A percentile compares a stretch with the other conserved stretches of the same genome.
Evolutionary conservation across 164 flowering plant genomes (phyloP).

Genomic region (Vitis riparia): DNA sequence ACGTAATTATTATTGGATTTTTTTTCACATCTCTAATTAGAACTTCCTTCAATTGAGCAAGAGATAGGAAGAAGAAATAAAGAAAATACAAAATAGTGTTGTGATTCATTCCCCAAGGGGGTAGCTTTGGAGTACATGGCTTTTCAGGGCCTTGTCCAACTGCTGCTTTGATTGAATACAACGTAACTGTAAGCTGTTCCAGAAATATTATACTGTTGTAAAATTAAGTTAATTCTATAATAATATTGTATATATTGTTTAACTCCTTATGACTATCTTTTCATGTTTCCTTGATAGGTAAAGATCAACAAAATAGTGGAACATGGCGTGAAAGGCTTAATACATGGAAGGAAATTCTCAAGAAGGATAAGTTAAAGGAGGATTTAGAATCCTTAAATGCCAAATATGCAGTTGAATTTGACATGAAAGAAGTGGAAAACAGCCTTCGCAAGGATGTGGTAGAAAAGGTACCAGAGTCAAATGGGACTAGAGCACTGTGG

Average conservation of each 20-base stretch:
- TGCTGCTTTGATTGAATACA: no score
- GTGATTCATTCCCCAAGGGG: no score
- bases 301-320: slow-evolving; percentile 35
- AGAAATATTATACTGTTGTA: no score
- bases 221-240: no score
- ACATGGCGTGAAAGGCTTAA: slow-evolving; percentile 88
- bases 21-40: no score
- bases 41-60: no score
- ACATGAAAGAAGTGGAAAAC: slow-evolving; percentile 93
- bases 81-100: no score
- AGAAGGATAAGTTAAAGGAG: slow-evolving; percentile 67
- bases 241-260: neutral
- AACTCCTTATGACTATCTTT: slow-evolving; percentile 1
- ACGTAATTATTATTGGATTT: no score
- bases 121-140: no score
- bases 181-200: no score
- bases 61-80: no score
- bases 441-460: slow-evolving; percentile 84
- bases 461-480: slow-evolving; percentile 48
- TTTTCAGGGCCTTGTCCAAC: no score
- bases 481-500: slow-evolving; percentile 83
- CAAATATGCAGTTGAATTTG: slow-evolving; percentile 84
- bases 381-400: slow-evolving; percentile 60
- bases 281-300: slow-evolving; percentile 34
- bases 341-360: slow-evolving; percentile 69